A percentile compares a stretch with the other conserved stretches of the same genome.
These are phyloP conservation scores for Cucumis hystrix DNA, from an alignment of 306 rosid species.

Conservation along the genomic window DNA sequence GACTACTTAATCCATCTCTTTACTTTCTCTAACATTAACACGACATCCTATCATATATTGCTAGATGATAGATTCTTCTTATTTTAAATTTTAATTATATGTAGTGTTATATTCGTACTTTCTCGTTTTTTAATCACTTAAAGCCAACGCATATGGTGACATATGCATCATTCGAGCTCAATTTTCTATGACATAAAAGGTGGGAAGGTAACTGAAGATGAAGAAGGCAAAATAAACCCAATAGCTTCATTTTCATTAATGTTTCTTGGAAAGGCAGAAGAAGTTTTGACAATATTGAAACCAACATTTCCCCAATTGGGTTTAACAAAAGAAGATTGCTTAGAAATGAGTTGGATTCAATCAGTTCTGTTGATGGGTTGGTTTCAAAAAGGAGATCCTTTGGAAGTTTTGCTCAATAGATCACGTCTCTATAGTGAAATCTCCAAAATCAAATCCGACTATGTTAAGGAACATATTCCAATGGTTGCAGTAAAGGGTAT, in stretches of 20 bases:
- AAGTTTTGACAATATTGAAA: conserved; percentile 27
- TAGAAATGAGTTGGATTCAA: conserved; percentile 56
- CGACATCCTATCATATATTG: too few species aligned
- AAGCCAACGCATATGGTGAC: background rate
- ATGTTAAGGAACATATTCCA: conserved; percentile 36
- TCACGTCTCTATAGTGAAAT: background rate
- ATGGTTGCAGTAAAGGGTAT: conserved; percentile 15
- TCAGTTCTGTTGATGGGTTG: conserved; percentile 31
- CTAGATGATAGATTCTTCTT: too few species aligned
- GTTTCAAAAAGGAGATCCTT: conserved; percentile 17
- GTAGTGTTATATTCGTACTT: too few species aligned
- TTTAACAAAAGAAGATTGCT: conserved; percentile 25
- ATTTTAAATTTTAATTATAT: too few species aligned
- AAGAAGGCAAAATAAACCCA: conserved; percentile 15
- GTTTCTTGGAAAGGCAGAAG: conserved; percentile 32
- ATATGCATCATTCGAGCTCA: too few species aligned
- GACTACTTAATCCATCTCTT: too few species aligned
- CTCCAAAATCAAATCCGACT: conserved; percentile 56
- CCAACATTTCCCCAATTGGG: conserved; percentile 43
- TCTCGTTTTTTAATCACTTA: too few species aligned
- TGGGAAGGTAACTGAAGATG: conserved; percentile 10
- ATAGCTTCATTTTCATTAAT: conserved; percentile 16
- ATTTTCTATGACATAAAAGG: background rate
- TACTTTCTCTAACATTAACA: too few species aligned
- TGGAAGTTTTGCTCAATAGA: conserved; percentile 23